Base-by-base conservation (phyloP, 345 rosid species). In the Dimocarpus longan region DNA sequence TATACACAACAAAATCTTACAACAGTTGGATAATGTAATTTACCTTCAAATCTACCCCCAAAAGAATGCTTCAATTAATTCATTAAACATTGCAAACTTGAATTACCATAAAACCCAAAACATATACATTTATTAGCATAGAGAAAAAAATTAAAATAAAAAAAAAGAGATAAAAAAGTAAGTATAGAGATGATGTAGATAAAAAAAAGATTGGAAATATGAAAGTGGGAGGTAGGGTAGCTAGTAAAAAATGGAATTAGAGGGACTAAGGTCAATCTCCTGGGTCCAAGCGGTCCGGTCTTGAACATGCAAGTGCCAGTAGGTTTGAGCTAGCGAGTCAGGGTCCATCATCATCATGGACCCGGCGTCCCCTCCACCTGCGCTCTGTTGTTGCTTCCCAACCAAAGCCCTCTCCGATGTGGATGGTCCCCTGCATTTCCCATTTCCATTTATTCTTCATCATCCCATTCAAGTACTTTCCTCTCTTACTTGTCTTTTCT, bases 261-360 rank as follows among this genome's bases (percentile, higher is more conserved):
- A 85, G 5, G 95, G 91, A 40, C 93, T 95, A 71, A 95, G 88
- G 77, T 93, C 99, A 28, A 95, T 87, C 87, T 95, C 99, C 65
- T 92, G 97, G 66, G 99, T 92, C 99, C 99, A 95, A 32, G 94
- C 93, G 44, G 88, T 80, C 10, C 91, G 93, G 83, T 94, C 92
- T 82, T 95, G 99, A 52, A 87, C 90, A 74, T 95, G 99, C 70
- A 95, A 82, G 59, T 89, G 89, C 99, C 99, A 95, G 92, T 93
- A 95, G 73, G 98, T 93, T 79, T 87, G 92, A 85, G 99, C 98
- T 82, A 93, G 78, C 57, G 88, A 87, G 82, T 93, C 95, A 0
- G 99, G 98, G 86, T 95, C 95, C 98, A 91, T 87, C 79, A 78
- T 76, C 79, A 50, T 78, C 82, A 22, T 59, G 66, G 46, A 73